Percentiles rank a stretch among this genome's conserved stretches.
phyloP scores from a whole-genome alignment of 1,139 yeast species.

The Protomyces inouyei region DNA sequence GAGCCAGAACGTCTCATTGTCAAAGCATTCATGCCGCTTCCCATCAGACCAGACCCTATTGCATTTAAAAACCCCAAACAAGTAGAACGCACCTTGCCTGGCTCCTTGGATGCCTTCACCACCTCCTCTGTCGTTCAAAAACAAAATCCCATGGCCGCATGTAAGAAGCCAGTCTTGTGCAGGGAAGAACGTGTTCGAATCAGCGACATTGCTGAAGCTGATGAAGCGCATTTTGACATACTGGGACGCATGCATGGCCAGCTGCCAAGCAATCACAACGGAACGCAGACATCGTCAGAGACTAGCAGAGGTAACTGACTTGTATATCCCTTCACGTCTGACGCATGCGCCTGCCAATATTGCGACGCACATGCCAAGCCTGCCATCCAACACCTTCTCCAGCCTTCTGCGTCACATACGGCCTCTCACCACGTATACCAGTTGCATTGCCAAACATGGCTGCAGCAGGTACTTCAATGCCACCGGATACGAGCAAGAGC shows the following conservation, averaged over 20 bases:
- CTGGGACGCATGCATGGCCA: no score
- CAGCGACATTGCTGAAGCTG: no score
- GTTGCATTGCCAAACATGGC: not conserved
- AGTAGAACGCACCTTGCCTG: not conserved
- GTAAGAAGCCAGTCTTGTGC: no score
- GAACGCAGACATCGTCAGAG: no score
- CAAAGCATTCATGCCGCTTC: not conserved
- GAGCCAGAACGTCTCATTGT: not conserved
- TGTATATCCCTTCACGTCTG: not conserved
- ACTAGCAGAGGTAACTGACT: no score
- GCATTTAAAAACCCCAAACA: not conserved
- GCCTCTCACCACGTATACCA: slow-evolving; percentile 4
- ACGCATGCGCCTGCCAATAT: slow-evolving; percentile 16
- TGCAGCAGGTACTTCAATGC: slow-evolving; percentile 22
- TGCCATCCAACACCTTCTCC: slow-evolving; percentile 28
- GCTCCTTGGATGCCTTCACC: no score
- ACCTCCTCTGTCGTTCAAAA: no score
- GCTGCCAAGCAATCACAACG: no score
- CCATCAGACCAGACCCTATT: not conserved
- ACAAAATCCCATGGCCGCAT: no score
- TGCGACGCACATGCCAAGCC: slow-evolving; percentile 23
- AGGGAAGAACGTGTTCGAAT: no score
- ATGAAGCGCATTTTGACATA: no score
- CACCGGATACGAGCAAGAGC: slow-evolving; percentile 24
- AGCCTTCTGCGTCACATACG: slow-evolving; percentile 15